Conservation (phyloP, 257 asterid species). For the Jaltomata sinuosa region DNA sequence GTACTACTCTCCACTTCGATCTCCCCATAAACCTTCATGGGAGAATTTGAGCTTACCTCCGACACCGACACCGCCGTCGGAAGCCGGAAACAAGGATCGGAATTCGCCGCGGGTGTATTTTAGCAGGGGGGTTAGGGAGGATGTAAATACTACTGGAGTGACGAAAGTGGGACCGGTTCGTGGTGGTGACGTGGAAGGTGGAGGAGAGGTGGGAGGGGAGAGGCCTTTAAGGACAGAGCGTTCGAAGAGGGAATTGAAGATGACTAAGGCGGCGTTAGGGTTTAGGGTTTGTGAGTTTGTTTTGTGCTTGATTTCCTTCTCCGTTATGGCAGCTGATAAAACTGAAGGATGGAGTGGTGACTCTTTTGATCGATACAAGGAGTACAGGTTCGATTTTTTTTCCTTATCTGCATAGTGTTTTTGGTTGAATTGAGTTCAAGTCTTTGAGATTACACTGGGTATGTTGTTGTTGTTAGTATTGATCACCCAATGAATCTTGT, state of each 20-base stretch:
- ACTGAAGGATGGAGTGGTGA: constrained; percentile 98
- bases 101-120: constrained; percentile 21
- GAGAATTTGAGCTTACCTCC: constrained; percentile 23
- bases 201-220: constrained; percentile 37
- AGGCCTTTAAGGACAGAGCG: constrained; percentile 26
- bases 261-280: constrained; percentile 45
- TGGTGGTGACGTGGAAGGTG: constrained; percentile 27
- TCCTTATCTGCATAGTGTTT: not conserved
- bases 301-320: constrained; percentile 64
- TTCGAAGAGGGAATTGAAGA: constrained; percentile 31
- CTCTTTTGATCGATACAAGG: constrained; percentile 80
- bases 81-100: constrained; percentile 22
- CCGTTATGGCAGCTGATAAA: constrained; percentile 92
- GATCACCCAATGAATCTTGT: not conserved
- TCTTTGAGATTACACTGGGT: not conserved
- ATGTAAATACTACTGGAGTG: constrained; percentile 26
- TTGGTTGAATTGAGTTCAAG: not conserved
- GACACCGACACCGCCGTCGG: constrained; percentile 15
- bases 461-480: too few species aligned
- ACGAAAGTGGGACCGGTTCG: constrained; percentile 41
- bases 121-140: constrained; percentile 31
- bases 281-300: constrained; percentile 58
- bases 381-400: constrained; percentile 47
- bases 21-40: constrained; percentile 35
- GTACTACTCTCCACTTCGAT: constrained; percentile 35